Conservation (phyloP, 176 grass and related monocot genomes). For the Poa pratensis region DNA sequence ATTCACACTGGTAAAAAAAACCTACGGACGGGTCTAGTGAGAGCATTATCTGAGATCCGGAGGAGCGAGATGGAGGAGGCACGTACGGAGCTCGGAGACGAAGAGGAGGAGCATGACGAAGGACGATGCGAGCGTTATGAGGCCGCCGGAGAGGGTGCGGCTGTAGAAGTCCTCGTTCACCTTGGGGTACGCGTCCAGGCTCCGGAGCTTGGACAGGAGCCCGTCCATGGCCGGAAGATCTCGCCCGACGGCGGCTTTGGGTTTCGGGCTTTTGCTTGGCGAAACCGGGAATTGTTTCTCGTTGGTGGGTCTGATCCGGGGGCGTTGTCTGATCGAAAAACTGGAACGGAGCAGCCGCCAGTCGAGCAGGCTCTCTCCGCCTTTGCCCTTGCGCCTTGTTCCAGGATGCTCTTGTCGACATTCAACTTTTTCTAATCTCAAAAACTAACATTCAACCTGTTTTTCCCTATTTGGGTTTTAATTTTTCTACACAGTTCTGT, state of each 20-base stretch:
- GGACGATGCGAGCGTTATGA: slow-evolving; percentile 81
- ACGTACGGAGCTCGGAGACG: slow-evolving; percentile 85
- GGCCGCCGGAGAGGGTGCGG: slow-evolving; percentile 84
- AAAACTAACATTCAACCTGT: not conserved
- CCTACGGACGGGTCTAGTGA: not conserved
- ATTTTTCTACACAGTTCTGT: too few relatives aligned
- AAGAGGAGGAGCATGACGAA: slow-evolving; percentile 85
- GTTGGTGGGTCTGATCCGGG: slow-evolving; percentile 14
- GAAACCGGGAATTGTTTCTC: not conserved
- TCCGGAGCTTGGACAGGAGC: slow-evolving; percentile 71
- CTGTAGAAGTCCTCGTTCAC: slow-evolving; percentile 97
- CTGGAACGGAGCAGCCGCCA: not conserved
- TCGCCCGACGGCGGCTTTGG: not conserved
- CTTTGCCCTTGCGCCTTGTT: too few relatives aligned
- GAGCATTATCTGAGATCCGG: slow-evolving; percentile 17
- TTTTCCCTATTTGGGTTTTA: not conserved
- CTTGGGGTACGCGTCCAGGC: slow-evolving; percentile 84
- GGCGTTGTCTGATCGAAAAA: slow-evolving; percentile 28
- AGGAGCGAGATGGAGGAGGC: not conserved
- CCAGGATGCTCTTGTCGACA: too few relatives aligned
- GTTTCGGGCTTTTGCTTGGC: not conserved
- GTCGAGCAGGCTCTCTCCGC: not conserved
- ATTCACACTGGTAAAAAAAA: not conserved
- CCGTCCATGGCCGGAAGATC: slow-evolving; percentile 63
- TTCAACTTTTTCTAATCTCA: not conserved